Conservation (phyloP, 1,284 basidiomycete species). For the Cystobasidiaceae sp. region DNA sequence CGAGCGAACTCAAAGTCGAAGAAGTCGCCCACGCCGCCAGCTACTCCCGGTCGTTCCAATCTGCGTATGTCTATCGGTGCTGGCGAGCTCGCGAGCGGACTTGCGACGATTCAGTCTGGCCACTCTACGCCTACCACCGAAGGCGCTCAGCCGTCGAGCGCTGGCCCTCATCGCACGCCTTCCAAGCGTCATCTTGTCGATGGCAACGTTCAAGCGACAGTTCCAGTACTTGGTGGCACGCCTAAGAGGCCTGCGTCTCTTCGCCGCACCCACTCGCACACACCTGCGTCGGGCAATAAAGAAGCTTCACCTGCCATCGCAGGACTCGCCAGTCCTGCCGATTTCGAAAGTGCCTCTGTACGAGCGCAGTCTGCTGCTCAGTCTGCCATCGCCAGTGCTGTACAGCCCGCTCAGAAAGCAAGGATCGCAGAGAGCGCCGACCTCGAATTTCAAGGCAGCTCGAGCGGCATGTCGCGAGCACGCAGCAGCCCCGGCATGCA, state of each 20-base stretch:
- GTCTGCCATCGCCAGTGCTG: slow-evolving; percentile 2
- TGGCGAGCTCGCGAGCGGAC: neutral
- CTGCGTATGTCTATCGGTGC: neutral
- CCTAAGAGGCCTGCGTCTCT: slow-evolving; percentile 1
- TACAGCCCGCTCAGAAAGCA: slow-evolving; percentile 1
- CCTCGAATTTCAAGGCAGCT: neutral
- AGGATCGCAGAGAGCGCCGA: neutral
- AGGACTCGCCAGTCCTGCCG: slow-evolving; percentile 19
- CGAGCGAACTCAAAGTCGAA: slow-evolving; percentile 4
- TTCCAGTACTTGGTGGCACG: neutral
- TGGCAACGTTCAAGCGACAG: neutral
- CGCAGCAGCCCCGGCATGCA: slow-evolving; percentile 22
- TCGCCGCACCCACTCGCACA: slow-evolving; percentile 11
- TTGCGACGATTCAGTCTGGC: neutral
- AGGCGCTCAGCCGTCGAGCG: neutral
- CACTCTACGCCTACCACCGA: neutral
- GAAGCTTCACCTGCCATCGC: neutral
- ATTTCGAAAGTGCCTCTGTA: neutral
- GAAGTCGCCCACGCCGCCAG: slow-evolving; percentile 2
- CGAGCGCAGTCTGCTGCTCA: slow-evolving; percentile 7
- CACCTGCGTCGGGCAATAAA: neutral
- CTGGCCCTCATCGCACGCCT: slow-evolving; percentile 21
- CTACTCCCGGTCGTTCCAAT: slow-evolving; percentile 6
- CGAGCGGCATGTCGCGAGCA: slow-evolving; percentile 1
- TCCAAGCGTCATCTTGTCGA: slow-evolving; percentile 9